Conservation (phyloP, 768 basidiomycete species). For the Tulasnella sp. region DNA sequence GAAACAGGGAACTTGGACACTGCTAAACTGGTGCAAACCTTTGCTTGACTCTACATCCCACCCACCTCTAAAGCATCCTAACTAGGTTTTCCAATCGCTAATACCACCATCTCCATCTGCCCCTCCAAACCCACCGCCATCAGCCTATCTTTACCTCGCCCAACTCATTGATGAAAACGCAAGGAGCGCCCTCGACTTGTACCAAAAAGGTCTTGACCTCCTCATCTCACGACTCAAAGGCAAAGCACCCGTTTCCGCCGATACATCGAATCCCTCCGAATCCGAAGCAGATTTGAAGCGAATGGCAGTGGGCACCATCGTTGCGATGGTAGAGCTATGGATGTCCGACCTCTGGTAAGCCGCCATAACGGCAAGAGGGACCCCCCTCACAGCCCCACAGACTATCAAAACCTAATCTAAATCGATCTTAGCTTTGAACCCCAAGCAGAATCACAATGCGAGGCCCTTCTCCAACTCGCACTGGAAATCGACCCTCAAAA, state of each 20-base stretch:
- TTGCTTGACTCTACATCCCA: not conserved
- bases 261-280: conserved; percentile 28
- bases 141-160: conserved; percentile 80
- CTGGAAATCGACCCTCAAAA: conserved; percentile 62
- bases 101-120: conserved; percentile 50
- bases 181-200: conserved; percentile 55
- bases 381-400: not conserved
- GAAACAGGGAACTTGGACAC: conserved; percentile 65
- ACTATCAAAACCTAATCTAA: not conserved
- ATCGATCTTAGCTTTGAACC: conserved; percentile 52
- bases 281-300: conserved; percentile 40
- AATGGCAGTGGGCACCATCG: conserved; percentile 48
- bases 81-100: conserved; percentile 47
- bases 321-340: conserved; percentile 91
- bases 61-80: not conserved
- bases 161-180: conserved; percentile 74
- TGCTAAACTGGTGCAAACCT: conserved; percentile 52
- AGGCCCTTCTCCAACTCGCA: conserved; percentile 59
- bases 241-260: conserved; percentile 33
- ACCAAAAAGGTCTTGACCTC: conserved; percentile 67
- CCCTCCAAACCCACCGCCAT: conserved; percentile 49
- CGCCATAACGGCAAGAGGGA: not conserved
- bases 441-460: conserved; percentile 69
- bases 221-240: conserved; percentile 58
- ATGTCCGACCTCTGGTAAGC: conserved; percentile 85